Conservation (phyloP, 805 yeast genomes). For the Candida maesae region DNA sequence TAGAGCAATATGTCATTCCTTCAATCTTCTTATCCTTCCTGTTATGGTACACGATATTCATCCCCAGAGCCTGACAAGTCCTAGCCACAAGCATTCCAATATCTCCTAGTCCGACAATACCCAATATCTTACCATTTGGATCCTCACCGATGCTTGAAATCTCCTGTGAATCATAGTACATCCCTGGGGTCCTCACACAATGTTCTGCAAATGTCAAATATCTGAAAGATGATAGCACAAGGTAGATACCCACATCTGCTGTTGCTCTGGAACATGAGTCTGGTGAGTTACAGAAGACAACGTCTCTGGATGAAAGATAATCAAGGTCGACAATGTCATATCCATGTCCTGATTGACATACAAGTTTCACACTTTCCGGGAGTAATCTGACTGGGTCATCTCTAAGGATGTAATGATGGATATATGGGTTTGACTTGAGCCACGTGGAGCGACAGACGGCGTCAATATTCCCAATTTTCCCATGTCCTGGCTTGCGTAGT, state of each 20-base stretch:
- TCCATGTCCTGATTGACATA: slow-evolving; percentile 39
- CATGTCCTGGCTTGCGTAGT: slow-evolving; percentile 32
- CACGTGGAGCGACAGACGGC: slow-evolving; percentile 38
- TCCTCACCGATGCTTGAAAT: slow-evolving; percentile 35
- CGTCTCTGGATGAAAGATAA: slow-evolving; percentile 30
- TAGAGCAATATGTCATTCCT: slow-evolving; percentile 30
- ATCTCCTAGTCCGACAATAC: slow-evolving; percentile 46
- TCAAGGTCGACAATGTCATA: slow-evolving; percentile 37
- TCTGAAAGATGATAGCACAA: slow-evolving; percentile 33
- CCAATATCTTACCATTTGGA: slow-evolving; percentile 40
- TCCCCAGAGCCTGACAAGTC: slow-evolving; percentile 40
- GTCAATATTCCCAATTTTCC: slow-evolving; percentile 33
- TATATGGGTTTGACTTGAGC: slow-evolving; percentile 37
- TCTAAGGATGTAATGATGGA: slow-evolving; percentile 34
- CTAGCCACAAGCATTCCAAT: slow-evolving; percentile 42
- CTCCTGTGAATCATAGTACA: slow-evolving; percentile 30
- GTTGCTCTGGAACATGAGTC: slow-evolving; percentile 37
- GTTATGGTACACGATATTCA: slow-evolving; percentile 41
- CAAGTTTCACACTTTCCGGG: slow-evolving; percentile 34
- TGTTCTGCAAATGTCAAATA: slow-evolving; percentile 36
- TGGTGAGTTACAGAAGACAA: slow-evolving; percentile 38
- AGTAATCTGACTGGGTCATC: slow-evolving; percentile 31
- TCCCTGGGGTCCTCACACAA: slow-evolving; percentile 32
- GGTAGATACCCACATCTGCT: slow-evolving; percentile 35
- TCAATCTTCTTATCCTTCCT: slow-evolving; percentile 35